Base-by-base conservation (phyloP, 768 basidiomycete genomes). In the Xerocomus spinulosus region DNA sequence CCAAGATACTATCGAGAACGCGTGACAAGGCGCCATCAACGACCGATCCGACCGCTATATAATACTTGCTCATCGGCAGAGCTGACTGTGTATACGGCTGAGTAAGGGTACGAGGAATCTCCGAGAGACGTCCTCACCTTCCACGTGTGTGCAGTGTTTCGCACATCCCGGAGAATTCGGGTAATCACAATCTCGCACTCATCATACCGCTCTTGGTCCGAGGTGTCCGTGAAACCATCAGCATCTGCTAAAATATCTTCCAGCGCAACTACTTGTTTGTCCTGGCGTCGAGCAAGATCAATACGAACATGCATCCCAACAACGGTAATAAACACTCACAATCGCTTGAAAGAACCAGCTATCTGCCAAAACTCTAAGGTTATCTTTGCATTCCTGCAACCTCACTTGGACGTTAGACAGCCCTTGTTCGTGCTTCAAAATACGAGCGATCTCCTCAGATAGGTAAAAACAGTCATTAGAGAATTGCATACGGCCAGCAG, bases 401-500 rank as follows among this genome's bases (percentile, higher is more conserved):
- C 71, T 76, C 36, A 74, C 79, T 54, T 70, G 72, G 23, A 76
- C 64, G 25, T 55, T 51, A 9, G 50, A 36, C 2, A 54, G 49
- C 8, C 48, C 62, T 24, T 70, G 70, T 48, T 70, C 71, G 9
- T 39, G 24, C 17, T 52, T 52, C 39, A 55, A 24, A 6, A 68
- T 14, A 12, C 59, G 57, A 17, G 17, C 24, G 0, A 85, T 62
- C 55, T 85, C 77, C 18, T 68, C 65, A 25, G 73, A 73, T 23
- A 94, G 73, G 61, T 85, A 89, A 18, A 77, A 57, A 54, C 83
- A 90, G 52, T 94, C 86, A 62, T 96, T 96, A 15, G 88, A 82
- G 61, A 86, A 86, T 41, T 80, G 79, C 77, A 95, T 83, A 1
- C 77, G 72, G 23, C 73, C 67, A 17, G 79, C 79, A 9, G 83